Evolutionary conservation across 352 stramenopile species (phyloP).

Genomic region (Pythium insidiosum): DNA sequence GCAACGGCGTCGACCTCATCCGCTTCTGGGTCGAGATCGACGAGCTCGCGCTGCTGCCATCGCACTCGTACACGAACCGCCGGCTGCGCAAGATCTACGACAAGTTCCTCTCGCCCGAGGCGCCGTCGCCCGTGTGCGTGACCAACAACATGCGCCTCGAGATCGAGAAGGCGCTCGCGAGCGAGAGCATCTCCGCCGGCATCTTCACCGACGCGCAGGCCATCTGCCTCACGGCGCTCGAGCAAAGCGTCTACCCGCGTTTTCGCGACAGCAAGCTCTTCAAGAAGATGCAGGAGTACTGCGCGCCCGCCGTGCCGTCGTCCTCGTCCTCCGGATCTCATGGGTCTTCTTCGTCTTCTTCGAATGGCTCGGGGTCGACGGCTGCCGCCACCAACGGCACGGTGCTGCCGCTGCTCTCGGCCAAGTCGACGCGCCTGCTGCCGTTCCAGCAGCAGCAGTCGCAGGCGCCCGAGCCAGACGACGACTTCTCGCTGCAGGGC

Average conservation of each 20-base stretch:
- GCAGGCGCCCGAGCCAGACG: conserved; percentile 13
- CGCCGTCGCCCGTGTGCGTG: conserved; percentile 64
- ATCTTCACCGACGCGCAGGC: conserved; percentile 63
- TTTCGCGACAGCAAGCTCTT: conserved; percentile 75
- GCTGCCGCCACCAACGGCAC: conserved; percentile 1
- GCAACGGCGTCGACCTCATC: conserved; percentile 50
- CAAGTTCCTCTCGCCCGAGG: conserved; percentile 74
- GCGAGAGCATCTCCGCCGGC: conserved; percentile 56
- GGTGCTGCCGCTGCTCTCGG: background rate
- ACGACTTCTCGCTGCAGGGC: conserved; percentile 54
- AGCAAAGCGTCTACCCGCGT: conserved; percentile 67
- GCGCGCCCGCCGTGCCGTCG: conserved; percentile 16
- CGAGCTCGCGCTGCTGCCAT: conserved; percentile 59
- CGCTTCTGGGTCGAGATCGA: conserved; percentile 82
- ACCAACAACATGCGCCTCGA: conserved; percentile 55
- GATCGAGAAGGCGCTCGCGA: conserved; percentile 52
- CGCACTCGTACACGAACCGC: conserved; percentile 73
- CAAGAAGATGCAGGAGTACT: conserved; percentile 71
- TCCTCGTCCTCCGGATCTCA: too few species aligned
- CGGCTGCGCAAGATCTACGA: conserved; percentile 81
- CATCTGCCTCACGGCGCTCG: conserved; percentile 55
- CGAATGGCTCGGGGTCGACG: too few species aligned
- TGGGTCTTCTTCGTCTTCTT: too few species aligned
- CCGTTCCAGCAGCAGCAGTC: conserved; percentile 9
- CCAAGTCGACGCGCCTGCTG: too few species aligned